These are phyloP conservation scores for Pugionium dolabratum DNA, from an alignment of 345 rosid genomes.

Conservation along the genomic window DNA sequence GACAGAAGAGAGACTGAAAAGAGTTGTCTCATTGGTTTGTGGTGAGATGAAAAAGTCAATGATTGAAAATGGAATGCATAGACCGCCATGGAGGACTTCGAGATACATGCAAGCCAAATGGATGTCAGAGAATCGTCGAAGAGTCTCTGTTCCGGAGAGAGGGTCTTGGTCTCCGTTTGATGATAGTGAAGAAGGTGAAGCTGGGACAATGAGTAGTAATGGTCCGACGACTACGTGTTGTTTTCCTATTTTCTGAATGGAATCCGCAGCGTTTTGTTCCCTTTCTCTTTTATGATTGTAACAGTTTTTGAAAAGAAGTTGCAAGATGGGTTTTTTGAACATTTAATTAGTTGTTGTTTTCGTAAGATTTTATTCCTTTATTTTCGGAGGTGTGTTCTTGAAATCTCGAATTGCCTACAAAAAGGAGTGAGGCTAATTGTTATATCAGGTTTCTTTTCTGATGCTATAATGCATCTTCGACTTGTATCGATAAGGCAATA, in stretches of 20 bases:
- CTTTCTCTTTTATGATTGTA: too few relatives aligned
- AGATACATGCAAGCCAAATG: constrained; percentile 58
- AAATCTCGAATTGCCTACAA: background rate
- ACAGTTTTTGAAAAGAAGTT: background rate
- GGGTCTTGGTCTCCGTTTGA: constrained; percentile 25
- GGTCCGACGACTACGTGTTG: constrained; percentile 28
- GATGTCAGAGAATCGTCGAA: constrained; percentile 49
- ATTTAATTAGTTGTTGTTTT: constrained; percentile 1
- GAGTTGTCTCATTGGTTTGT: constrained; percentile 46
- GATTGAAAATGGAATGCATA: constrained; percentile 43
- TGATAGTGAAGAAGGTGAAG: background rate
- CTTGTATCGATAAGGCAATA: constrained; percentile 5
- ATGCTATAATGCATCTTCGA: constrained; percentile 24
- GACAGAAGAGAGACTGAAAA: constrained; percentile 46
- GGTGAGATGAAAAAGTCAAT: constrained; percentile 49
- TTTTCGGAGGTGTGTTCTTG: background rate
- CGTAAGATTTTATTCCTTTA: background rate
- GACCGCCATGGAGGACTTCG: constrained; percentile 60
- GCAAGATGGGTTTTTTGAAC: background rate
- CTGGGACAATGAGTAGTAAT: constrained; percentile 1
- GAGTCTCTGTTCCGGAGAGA: constrained; percentile 22
- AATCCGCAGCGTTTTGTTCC: background rate
- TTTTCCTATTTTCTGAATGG: constrained; percentile 44
- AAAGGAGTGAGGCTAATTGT: constrained; percentile 1
- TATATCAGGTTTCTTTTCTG: constrained; percentile 25